Conservation (phyloP, 805 yeast species). For the Dipodascus albidus region DNA sequence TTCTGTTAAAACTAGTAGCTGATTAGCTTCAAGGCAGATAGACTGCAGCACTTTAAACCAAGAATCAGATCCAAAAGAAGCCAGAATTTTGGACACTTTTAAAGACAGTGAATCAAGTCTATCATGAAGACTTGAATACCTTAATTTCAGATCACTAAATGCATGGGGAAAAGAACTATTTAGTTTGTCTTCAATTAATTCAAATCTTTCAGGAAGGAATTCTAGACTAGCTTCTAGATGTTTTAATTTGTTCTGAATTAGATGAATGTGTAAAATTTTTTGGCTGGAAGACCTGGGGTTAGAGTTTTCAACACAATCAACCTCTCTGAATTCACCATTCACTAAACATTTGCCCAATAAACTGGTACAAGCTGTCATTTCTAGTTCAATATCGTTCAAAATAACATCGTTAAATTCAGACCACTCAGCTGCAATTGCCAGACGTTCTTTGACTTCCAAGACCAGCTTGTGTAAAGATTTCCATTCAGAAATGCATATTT, state of each 20-base stretch:
- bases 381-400: neutral
- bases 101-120: neutral
- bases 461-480: neutral
- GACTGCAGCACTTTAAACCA: neutral
- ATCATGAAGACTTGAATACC: neutral
- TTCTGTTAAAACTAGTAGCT: neutral
- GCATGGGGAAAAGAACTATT: neutral
- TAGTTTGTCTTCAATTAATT: neutral
- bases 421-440: neutral
- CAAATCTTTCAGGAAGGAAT: neutral
- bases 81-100: neutral
- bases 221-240: neutral
- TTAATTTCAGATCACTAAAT: neutral
- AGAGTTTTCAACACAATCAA: neutral
- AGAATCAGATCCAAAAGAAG: neutral
- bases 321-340: neutral
- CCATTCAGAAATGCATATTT: neutral
- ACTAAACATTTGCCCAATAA: neutral
- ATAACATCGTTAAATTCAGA: neutral
- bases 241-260: neutral
- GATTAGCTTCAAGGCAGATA: neutral
- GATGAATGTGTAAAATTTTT: neutral
- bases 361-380: neutral
- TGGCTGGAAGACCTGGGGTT: neutral
- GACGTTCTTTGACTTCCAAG: neutral